Base-by-base conservation (phyloP, 1,139 yeast species). In the Candida sp. region DNA sequence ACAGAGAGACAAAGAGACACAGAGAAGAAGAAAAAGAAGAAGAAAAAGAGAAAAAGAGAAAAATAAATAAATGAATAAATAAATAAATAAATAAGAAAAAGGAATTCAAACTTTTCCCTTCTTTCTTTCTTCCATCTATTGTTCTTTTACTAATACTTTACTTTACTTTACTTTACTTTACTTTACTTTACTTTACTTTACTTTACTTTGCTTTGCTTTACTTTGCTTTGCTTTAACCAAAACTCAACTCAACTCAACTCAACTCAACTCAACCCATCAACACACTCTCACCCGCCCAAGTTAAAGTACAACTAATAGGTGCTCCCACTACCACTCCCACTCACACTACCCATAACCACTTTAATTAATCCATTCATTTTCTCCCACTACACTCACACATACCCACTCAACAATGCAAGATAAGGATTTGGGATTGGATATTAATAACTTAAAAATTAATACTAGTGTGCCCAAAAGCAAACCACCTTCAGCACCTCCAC, bases 401-500 rank as follows among this genome's bases (percentile, higher is more conserved):
- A 33, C 26, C 32, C 11, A n/a, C 23, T 25, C 9, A 33, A 44
- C 30, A 44, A 44, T 37, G 42, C 35, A 44, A 44, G 47, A 44
- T 17, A 44, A 40, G 25, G 44, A 46, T 12, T 31, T 46, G 33
- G 41, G 37, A 32, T 46, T 46, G 27, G 42, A 39, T 26, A 40
- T 46, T 26, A 40, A 32, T 26, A 46, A 46, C 30, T 33, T 46
- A 7, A 46, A 40, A 27, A 27, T 46, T 22, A 33, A 34, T 22
- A 27, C 39, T 37, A 38, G 26, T 26, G 34, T 9, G 12, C 34
- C 51, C 12, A 39, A 42, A 37, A 27, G 31, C 12, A 41, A 26
- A 34, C 51, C 45, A 5, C 49, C 51, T 31, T 39, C 45, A 12
- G 38, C 35, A 3, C 35, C 46, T 17, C 45, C 51, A 1, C 48